Conservation (phyloP, 257 asterid genomes). For the Solanum ahanhuiri region DNA sequence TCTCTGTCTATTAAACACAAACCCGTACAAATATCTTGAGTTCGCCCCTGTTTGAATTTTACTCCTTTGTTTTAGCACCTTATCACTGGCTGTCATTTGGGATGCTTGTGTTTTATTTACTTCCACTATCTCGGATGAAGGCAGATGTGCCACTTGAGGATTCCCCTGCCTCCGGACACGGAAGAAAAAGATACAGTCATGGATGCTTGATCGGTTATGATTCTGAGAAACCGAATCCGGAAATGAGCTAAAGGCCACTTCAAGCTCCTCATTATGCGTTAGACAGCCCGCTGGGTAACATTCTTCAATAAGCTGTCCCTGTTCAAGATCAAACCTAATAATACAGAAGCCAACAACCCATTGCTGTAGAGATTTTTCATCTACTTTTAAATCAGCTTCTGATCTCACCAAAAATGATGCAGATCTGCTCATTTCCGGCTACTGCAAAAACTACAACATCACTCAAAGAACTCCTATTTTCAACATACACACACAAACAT, state of each 20-base stretch:
- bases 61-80: slow-evolving; percentile 17
- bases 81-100: slow-evolving; percentile 17
- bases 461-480: slow-evolving; percentile 27
- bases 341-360: slow-evolving; percentile 87
- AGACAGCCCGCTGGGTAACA: slow-evolving; percentile 82
- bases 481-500: slow-evolving; percentile 3
- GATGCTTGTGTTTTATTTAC: slow-evolving; percentile 19
- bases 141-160: slow-evolving; percentile 14
- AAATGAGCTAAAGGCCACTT: slow-evolving; percentile 81
- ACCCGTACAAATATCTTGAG: slow-evolving; percentile 72
- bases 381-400: slow-evolving; percentile 57
- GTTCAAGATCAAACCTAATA: slow-evolving; percentile 94
- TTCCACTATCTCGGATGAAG: slow-evolving; percentile 50
- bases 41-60: slow-evolving; percentile 16
- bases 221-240: slow-evolving; percentile 98
- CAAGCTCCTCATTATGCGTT: slow-evolving; percentile 89
- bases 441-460: slow-evolving; percentile 12
- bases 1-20: slow-evolving; percentile 94
- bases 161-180: slow-evolving; percentile 50
- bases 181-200: slow-evolving; percentile 88
- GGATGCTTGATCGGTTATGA: slow-evolving; percentile 89
- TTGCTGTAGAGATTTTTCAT: slow-evolving; percentile 55
- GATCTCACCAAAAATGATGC: slow-evolving; percentile 76
- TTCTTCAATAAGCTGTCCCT: slow-evolving; percentile 94
- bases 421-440: slow-evolving; percentile 76